Evolutionary conservation across 805 yeast genomes (phyloP).

Genomic region (Starmerella kuoi): DNA sequence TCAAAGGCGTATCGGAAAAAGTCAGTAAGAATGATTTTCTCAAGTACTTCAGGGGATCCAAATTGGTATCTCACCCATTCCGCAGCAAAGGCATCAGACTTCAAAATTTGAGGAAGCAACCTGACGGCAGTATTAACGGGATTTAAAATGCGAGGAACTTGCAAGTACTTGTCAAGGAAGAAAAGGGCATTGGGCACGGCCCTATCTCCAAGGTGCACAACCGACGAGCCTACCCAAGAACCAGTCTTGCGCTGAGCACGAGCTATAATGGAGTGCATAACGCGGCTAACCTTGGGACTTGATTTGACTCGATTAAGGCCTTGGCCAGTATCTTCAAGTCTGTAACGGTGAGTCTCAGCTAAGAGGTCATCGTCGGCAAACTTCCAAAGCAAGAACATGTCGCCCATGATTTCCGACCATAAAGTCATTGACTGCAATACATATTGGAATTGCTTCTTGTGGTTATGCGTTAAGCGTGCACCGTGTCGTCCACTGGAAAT

Average conservation of each 20-base stretch:
- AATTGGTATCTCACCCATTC: conserved; percentile 47
- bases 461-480: conserved; percentile 61
- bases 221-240: conserved; percentile 69
- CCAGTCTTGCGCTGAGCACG: conserved; percentile 53
- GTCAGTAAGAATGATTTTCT: conserved; percentile 37
- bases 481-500: conserved; percentile 57
- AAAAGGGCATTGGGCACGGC: conserved; percentile 76
- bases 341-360: conserved; percentile 38
- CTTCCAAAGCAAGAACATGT: conserved; percentile 66
- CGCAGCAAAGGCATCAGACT: conserved; percentile 32
- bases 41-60: conserved; percentile 42
- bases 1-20: conserved; percentile 52
- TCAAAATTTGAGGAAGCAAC: conserved; percentile 42
- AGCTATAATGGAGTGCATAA: conserved; percentile 57
- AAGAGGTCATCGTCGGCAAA: conserved; percentile 63
- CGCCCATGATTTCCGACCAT: conserved; percentile 69
- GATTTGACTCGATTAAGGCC: conserved; percentile 67
- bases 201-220: conserved; percentile 69
- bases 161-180: conserved; percentile 67
- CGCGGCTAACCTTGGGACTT: conserved; percentile 55
- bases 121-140: conserved; percentile 53
- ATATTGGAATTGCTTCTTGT: conserved; percentile 58
- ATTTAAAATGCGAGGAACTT: conserved; percentile 62
- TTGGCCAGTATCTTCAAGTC: conserved; percentile 62
- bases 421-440: conserved; percentile 61